Evolutionary conservation across 1,284 basidiomycete species (phyloP).

Genomic region (Thelephora terrestris): DNA sequence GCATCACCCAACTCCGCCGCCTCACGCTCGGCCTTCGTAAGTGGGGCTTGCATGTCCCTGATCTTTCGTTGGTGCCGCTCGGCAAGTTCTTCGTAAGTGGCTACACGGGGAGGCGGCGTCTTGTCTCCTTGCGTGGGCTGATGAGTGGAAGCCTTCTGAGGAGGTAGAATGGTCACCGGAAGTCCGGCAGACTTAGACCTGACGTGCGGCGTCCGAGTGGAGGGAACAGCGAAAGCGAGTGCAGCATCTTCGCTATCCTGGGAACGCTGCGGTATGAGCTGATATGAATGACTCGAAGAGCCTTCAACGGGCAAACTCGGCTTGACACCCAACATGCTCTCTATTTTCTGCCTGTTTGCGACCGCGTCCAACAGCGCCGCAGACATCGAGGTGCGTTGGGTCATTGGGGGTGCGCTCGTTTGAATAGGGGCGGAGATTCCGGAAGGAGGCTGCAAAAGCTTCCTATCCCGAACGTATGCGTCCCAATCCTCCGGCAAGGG

Average conservation of each 20-base stretch:
- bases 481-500: constrained; percentile 72
- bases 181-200: constrained; percentile 27
- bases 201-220: constrained; percentile 11
- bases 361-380: constrained; percentile 67
- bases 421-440: constrained; percentile 65
- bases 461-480: constrained; percentile 67
- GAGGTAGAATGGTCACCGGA: constrained; percentile 63
- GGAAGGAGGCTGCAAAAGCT: constrained; percentile 70
- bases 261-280: not conserved
- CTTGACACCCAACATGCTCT: constrained; percentile 40
- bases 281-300: not conserved
- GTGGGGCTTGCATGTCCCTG: constrained; percentile 59
- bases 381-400: constrained; percentile 43
- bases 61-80: constrained; percentile 77
- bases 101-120: constrained; percentile 38
- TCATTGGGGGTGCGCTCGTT: constrained; percentile 38
- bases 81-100: constrained; percentile 71
- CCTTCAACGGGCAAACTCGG: not conserved
- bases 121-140: constrained; percentile 26
- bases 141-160: constrained; percentile 31
- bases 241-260: constrained; percentile 15
- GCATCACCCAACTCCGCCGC: constrained; percentile 59
- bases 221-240: constrained; percentile 15
- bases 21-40: constrained; percentile 64
- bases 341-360: constrained; percentile 53